Evolutionary conservation across 108 stramenopile species (phyloP).

Genomic region (Fistulifera solaris): DNA sequence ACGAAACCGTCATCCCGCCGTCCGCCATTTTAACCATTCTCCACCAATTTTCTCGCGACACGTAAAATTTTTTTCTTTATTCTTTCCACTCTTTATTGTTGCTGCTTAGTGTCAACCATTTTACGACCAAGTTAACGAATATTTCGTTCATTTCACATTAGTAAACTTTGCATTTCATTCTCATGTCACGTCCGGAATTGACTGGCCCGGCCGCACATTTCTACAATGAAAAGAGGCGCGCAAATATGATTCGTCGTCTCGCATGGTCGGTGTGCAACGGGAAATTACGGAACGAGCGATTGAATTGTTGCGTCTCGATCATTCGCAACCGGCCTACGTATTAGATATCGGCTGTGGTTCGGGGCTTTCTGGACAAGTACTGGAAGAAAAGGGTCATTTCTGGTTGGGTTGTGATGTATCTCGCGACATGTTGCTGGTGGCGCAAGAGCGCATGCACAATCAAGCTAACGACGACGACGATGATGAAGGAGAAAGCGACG

Average conservation of each 20-base stretch:
- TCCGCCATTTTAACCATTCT: no score
- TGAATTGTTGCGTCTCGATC: slow-evolving; percentile 81
- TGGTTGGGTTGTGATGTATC: slow-evolving; percentile 97
- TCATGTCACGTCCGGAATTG: slow-evolving; percentile 77
- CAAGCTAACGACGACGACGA: slow-evolving; percentile 16
- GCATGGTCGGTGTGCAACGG: slow-evolving; percentile 93
- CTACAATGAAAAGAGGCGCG: slow-evolving; percentile 91
- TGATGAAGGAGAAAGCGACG: slow-evolving; percentile 21
- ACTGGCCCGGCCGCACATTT: slow-evolving; percentile 83
- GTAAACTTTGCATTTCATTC: no score
- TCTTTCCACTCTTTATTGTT: no score
- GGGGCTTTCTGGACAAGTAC: slow-evolving; percentile 90
- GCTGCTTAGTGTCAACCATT: no score
- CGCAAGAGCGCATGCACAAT: slow-evolving; percentile 81
- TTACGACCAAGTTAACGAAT: no score
- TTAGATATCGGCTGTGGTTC: slow-evolving; percentile 95
- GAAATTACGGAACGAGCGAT: slow-evolving; percentile 96
- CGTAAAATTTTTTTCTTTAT: no score
- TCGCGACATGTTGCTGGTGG: slow-evolving; percentile 93
- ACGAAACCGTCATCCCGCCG: no score
- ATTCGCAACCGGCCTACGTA: slow-evolving; percentile 44
- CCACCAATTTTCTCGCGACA: no score
- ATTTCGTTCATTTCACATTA: no score
- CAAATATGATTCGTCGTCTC: slow-evolving; percentile 92
- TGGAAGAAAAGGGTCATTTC: slow-evolving; percentile 92